These are phyloP conservation scores for Chrysoporthe cubensis DNA, from an alignment of 2,329 filamentous ascomycete species.

Conservation along the genomic window DNA sequence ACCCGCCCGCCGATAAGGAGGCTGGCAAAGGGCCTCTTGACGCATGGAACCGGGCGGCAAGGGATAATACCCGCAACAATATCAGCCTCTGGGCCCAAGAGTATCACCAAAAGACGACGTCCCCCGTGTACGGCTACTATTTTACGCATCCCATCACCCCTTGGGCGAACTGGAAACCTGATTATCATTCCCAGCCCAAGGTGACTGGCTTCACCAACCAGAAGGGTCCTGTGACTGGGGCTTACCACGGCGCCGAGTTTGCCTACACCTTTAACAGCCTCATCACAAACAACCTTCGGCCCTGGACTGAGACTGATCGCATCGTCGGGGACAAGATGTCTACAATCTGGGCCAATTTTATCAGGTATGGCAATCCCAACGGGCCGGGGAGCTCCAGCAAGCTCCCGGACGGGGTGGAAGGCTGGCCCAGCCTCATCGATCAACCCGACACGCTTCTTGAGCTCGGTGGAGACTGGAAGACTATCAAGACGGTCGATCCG, in stretches of 20 bases:
- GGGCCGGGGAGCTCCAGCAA: neutral
- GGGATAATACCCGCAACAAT: conserved; percentile 14
- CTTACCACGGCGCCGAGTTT: conserved; percentile 5
- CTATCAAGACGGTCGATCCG: neutral
- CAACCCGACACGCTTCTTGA: conserved; percentile 8
- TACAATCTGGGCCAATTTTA: conserved; percentile 9
- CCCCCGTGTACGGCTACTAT: conserved; percentile 9
- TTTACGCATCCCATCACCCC: conserved; percentile 8
- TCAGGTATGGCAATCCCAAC: conserved; percentile 7
- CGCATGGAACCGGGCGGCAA: conserved; percentile 5
- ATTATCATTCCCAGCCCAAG: conserved; percentile 4
- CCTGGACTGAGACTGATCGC: conserved; percentile 2
- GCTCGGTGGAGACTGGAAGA: conserved; percentile 9
- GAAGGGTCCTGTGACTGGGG: conserved; percentile 6
- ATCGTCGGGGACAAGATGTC: neutral
- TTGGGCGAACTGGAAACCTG: conserved; percentile 9
- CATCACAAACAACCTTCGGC: conserved; percentile 1
- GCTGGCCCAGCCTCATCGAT: conserved; percentile 9
- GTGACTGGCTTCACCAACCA: conserved; percentile 7
- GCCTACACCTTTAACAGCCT: conserved; percentile 13
- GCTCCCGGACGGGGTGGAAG: neutral
- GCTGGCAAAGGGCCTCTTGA: conserved; percentile 12
- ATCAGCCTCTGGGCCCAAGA: conserved; percentile 11
- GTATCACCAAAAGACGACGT: conserved; percentile 13
- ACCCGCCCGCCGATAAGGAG: conserved; percentile 11